These are phyloP conservation scores for Fusarium domesticum DNA, from an alignment of 2,329 filamentous ascomycete species.

Conservation along the genomic window DNA sequence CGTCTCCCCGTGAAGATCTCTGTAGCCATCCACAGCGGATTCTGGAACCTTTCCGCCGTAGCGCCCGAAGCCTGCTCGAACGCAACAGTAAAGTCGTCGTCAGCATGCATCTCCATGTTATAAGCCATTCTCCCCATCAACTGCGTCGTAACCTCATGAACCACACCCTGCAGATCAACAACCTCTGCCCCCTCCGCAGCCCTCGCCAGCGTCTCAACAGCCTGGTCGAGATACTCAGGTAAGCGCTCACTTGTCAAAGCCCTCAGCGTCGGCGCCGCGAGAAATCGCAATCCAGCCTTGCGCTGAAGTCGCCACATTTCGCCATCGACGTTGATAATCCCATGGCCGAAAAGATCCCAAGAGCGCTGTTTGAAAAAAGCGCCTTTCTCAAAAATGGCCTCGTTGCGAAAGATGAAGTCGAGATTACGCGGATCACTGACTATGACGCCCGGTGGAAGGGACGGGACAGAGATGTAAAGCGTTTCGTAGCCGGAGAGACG, in stretches of 20 bases:
- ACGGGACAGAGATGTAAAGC: conserved; percentile 60
- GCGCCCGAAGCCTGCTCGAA: conserved; percentile 62
- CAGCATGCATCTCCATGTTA: conserved; percentile 64
- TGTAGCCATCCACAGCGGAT: conserved; percentile 60
- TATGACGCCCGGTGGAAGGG: conserved; percentile 60
- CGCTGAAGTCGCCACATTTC: conserved; percentile 61
- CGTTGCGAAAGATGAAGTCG: conserved; percentile 60
- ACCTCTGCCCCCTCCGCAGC: conserved; percentile 26
- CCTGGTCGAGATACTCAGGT: conserved; percentile 50
- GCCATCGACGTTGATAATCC: conserved; percentile 66
- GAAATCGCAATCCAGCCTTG: conserved; percentile 58
- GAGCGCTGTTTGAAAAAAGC: conserved; percentile 58
- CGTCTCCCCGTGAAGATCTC: conserved; percentile 48
- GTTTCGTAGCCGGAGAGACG: conserved; percentile 56
- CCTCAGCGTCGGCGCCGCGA: conserved; percentile 56
- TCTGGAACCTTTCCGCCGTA: conserved; percentile 62
- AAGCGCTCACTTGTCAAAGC: conserved; percentile 56
- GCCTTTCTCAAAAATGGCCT: conserved; percentile 60
- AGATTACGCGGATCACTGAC: conserved; percentile 61
- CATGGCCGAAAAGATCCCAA: conserved; percentile 62
- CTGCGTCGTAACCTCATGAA: conserved; percentile 63
- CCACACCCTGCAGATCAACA: conserved; percentile 57
- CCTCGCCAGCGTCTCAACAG: conserved; percentile 38
- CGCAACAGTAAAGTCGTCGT: conserved; percentile 56
- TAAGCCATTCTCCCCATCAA: conserved; percentile 69